These are phyloP conservation scores for Isoetes taiwanensis DNA, from an alignment of 75 land plant genomes.

Conservation along the genomic window DNA sequence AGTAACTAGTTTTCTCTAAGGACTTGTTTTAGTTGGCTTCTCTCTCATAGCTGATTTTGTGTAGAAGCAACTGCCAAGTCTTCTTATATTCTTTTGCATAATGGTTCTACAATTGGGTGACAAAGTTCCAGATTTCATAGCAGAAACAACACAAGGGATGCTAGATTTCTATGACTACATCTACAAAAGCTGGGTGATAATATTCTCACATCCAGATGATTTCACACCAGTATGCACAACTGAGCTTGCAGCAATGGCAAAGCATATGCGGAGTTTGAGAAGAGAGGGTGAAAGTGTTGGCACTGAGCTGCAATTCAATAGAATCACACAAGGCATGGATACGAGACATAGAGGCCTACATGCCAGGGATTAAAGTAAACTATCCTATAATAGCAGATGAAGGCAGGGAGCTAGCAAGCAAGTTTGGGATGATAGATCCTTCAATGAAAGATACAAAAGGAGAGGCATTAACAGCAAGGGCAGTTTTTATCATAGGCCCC, in stretches of 20 bases:
- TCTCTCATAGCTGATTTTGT: no score
- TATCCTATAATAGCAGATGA: background rate
- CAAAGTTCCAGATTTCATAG: background rate
- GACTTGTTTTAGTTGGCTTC: no score
- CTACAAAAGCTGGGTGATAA: background rate
- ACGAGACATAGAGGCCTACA: background rate
- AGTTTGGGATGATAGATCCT: background rate
- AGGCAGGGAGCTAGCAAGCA: background rate
- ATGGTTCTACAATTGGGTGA: background rate
- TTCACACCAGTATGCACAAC: constrained; percentile 4
- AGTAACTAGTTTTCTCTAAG: no score
- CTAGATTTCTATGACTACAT: background rate
- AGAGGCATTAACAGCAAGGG: background rate
- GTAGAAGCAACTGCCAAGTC: no score
- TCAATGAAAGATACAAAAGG: background rate
- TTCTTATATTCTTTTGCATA: no score
- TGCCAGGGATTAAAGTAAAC: background rate
- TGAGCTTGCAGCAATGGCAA: background rate
- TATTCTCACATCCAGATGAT: background rate
- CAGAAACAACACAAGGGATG: background rate
- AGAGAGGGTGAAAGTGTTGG: background rate
- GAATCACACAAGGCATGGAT: background rate
- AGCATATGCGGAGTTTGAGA: background rate
- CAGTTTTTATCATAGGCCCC: background rate
- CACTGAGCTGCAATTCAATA: background rate